These are phyloP conservation scores for Colletotrichum navitas DNA, from an alignment of 2,329 filamentous ascomycete species.

Conservation along the genomic window DNA sequence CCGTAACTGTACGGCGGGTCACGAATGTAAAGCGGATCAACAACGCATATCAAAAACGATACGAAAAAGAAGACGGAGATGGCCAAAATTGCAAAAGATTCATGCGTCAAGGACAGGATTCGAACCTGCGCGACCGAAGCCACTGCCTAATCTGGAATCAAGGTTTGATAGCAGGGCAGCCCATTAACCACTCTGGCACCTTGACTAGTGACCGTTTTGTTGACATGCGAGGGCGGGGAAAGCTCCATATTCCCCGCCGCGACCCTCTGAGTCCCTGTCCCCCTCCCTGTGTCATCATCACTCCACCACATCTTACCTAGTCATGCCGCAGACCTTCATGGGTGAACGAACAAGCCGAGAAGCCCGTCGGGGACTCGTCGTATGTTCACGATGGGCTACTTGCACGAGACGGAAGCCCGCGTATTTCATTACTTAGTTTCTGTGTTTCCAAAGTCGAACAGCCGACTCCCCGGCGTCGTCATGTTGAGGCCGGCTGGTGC, in stretches of 20 bases:
- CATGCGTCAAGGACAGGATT: constrained; percentile 13
- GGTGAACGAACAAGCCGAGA: background rate
- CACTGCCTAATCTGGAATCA: constrained; percentile 12
- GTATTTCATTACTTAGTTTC: too few relatives aligned
- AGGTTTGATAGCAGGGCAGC: constrained; percentile 13
- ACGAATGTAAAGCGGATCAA: background rate
- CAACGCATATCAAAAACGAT: too few relatives aligned
- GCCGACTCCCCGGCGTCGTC: too few relatives aligned
- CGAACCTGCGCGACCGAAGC: constrained; percentile 22
- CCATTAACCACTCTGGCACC: constrained; percentile 23
- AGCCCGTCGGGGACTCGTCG: background rate
- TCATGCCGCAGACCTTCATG: background rate
- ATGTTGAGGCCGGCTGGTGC: background rate
- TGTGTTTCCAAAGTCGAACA: too few relatives aligned
- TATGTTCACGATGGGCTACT: too few relatives aligned
- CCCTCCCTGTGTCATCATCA: too few relatives aligned
- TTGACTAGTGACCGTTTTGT: background rate
- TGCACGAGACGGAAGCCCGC: too few relatives aligned
- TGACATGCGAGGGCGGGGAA: background rate
- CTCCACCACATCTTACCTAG: too few relatives aligned
- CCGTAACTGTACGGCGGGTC: background rate
- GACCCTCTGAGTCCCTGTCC: too few relatives aligned
- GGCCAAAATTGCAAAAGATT: background rate
- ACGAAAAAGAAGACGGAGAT: background rate
- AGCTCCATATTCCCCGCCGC: background rate